phyloP scores from a whole-genome alignment of 179 eudicot species.

The Spinacia oleracea region DNA sequence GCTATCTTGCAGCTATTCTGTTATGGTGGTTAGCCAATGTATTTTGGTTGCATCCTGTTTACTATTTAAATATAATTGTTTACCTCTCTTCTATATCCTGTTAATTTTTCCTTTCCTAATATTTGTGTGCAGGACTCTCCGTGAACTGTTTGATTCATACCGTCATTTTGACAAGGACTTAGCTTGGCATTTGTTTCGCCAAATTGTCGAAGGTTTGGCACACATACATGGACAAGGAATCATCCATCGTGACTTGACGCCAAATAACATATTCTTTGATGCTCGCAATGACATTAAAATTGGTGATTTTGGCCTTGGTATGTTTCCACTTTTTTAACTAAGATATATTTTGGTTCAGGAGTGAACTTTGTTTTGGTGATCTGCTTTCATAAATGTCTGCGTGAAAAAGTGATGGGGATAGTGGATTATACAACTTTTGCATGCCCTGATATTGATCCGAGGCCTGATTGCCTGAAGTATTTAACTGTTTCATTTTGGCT shows the following conservation, averaged over 20 bases:
- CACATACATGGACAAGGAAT: conserved; percentile 98
- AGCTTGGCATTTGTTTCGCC: conserved; percentile 93
- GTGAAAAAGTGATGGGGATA: not conserved
- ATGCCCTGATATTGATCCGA: not conserved
- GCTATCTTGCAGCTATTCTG: not conserved
- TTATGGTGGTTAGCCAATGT: not conserved
- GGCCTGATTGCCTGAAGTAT: not conserved
- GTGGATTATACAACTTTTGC: not conserved
- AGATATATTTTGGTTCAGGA: not conserved
- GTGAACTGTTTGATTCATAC: conserved; percentile 86
- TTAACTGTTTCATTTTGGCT: not conserved
- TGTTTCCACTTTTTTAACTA: conserved; percentile 18
- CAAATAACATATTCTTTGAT: conserved; percentile 93
- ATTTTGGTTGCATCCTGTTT: not conserved
- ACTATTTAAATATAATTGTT: not conserved
- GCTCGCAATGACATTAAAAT: conserved; percentile 96
- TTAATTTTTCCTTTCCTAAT: not conserved
- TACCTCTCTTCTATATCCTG: not conserved
- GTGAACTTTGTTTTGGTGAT: not conserved
- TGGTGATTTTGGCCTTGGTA: conserved; percentile 99
- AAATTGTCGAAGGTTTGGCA: conserved; percentile 90
- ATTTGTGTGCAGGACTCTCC: conserved; percentile 67
- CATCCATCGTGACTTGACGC: conserved; percentile 97
- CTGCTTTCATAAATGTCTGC: not conserved
- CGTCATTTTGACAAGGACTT: conserved; percentile 80